Percentiles rank a stretch among this genome's conserved stretches.
phyloP scores from a whole-genome alignment of 768 basidiomycete species.

The Trametes cingulata region DNA sequence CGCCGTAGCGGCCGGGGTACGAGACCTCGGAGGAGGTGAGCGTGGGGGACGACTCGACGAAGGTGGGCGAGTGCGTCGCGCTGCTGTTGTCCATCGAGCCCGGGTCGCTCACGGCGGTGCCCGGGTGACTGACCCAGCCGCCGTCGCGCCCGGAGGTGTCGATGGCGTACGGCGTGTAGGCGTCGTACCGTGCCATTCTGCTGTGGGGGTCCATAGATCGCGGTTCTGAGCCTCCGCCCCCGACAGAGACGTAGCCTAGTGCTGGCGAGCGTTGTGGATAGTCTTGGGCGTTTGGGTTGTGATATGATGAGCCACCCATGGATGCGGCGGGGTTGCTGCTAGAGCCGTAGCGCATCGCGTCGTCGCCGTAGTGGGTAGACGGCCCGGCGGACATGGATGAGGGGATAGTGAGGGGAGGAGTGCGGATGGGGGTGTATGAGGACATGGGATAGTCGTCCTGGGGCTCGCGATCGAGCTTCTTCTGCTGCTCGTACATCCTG shows the following conservation, averaged over 20 bases:
- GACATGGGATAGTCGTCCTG: constrained; percentile 23
- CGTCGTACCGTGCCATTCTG: constrained; percentile 45
- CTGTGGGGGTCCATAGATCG: constrained; percentile 36
- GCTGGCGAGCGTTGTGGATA: constrained; percentile 54
- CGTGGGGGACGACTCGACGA: constrained; percentile 53
- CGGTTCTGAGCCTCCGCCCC: constrained; percentile 35
- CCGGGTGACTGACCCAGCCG: constrained; percentile 33
- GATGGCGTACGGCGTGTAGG: constrained; percentile 45
- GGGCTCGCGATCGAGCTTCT: constrained; percentile 45
- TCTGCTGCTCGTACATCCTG: constrained; percentile 62
- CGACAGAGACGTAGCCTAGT: constrained; percentile 32
- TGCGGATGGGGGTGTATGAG: constrained; percentile 34
- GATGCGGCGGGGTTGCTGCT: constrained; percentile 46
- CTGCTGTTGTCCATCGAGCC: constrained; percentile 43
- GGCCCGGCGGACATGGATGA: constrained; percentile 31
- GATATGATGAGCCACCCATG: constrained; percentile 47
- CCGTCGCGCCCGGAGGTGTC: constrained; percentile 35
- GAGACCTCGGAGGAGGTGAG: constrained; percentile 48
- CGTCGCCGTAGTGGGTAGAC: constrained; percentile 41
- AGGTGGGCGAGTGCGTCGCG: constrained; percentile 54
- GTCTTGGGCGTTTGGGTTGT: constrained; percentile 37
- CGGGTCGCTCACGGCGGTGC: constrained; percentile 45
- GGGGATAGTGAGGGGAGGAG: constrained; percentile 24
- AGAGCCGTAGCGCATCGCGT: constrained; percentile 50
- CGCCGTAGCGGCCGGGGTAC: constrained; percentile 46